Percentiles rank a stretch among this genome's conserved stretches.
Conservation (phyloP, 1,284 basidiomycete genomes). For the Exobasidium cylindrosporum region DNA sequence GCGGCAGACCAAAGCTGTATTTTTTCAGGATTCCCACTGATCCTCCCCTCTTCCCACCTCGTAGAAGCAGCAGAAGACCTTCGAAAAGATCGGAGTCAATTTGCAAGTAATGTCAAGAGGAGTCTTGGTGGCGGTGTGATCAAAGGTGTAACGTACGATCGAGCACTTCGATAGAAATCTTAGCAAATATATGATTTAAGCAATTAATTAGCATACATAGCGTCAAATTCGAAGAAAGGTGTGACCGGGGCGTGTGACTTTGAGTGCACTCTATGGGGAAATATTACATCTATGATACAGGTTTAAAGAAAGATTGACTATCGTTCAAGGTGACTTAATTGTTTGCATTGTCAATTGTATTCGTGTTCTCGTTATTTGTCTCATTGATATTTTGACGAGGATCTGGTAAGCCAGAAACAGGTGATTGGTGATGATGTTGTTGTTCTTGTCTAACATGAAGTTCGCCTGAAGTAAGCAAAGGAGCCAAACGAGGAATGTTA, state of each 20-base stretch:
- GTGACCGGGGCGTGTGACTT: no score
- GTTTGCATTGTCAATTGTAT: no score
- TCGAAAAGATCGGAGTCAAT: slow-evolving; percentile 40
- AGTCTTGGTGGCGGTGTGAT: slow-evolving; percentile 40
- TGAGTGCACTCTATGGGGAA: no score
- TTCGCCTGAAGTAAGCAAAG: not conserved
- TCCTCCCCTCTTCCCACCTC: not conserved
- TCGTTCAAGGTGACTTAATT: no score
- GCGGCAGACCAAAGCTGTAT: not conserved
- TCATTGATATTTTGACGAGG: no score
- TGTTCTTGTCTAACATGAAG: not conserved
- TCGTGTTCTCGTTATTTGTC: no score
- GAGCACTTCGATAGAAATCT: slow-evolving; percentile 26
- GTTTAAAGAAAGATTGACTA: no score
- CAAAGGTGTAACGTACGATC: slow-evolving; percentile 38
- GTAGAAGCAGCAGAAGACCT: slow-evolving; percentile 55
- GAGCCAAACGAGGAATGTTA: not conserved
- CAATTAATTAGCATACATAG: no score
- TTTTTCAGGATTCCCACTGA: not conserved
- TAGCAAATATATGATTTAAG: no score
- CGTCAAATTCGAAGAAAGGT: no score
- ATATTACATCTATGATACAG: no score
- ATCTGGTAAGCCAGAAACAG: not conserved
- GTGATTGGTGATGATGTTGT: no score
- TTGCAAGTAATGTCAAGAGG: slow-evolving; percentile 45